Evolutionary conservation across 139 green algal species (phyloP).

Genomic region (Mesotaenium endlicherianum): DNA sequence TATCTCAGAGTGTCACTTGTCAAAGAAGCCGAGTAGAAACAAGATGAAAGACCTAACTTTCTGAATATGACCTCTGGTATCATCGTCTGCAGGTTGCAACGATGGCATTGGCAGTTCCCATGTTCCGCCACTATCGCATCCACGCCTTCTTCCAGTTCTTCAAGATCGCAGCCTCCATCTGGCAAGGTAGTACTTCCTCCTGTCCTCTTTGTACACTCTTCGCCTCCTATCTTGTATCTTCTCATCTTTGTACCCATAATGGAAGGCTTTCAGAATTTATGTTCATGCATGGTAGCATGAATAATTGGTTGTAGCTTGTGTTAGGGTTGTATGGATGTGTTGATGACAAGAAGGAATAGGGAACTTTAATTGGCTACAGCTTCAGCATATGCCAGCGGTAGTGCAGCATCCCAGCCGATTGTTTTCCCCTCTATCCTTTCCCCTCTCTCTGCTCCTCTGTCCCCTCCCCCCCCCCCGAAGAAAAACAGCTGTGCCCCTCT

Average conservation of each 20-base stretch:
- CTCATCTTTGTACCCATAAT: background rate
- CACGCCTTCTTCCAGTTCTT: slow-evolving; percentile 44
- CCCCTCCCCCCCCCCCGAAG: background rate
- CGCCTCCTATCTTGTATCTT: background rate
- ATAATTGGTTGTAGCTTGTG: too few species aligned
- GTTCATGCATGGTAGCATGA: too few species aligned
- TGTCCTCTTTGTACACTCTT: slow-evolving; percentile 31
- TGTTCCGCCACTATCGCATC: slow-evolving; percentile 43
- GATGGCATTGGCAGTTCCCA: slow-evolving; percentile 42
- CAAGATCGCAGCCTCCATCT: slow-evolving; percentile 39
- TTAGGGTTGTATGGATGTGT: too few species aligned
- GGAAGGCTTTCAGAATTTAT: too few species aligned
- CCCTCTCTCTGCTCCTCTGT: background rate
- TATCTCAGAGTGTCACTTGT: too few species aligned
- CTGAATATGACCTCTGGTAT: too few species aligned
- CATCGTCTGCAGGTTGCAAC: slow-evolving; percentile 40
- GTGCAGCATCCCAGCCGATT: background rate
- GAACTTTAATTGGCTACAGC: too few species aligned
- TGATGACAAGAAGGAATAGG: too few species aligned
- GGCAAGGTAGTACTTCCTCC: slow-evolving; percentile 29
- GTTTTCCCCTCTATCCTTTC: background rate
- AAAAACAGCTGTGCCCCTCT: background rate
- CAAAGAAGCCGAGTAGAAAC: too few species aligned
- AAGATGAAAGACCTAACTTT: too few species aligned
- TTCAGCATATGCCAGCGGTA: too few species aligned